Percentiles rank a stretch among this genome's conserved stretches.
Evolutionary conservation across 331 rosid genomes (phyloP).

Genomic region (Acacia pycnantha): DNA sequence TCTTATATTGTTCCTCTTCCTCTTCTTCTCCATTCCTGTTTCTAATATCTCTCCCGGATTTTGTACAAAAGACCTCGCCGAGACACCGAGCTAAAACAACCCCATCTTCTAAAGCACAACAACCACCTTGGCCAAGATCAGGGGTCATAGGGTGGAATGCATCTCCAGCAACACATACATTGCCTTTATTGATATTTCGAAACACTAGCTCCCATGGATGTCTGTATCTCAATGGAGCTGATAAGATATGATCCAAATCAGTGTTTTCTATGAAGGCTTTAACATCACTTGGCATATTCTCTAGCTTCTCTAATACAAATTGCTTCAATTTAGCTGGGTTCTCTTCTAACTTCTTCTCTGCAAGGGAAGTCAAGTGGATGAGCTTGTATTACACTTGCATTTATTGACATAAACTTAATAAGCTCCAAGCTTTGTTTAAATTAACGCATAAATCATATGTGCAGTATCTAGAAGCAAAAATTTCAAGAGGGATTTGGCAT

Average conservation of each 20-base stretch:
- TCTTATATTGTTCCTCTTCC: slow-evolving; percentile 23
- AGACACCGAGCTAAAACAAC: slow-evolving; percentile 57
- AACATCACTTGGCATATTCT: background rate
- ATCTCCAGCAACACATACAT: slow-evolving; percentile 58
- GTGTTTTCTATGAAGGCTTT: background rate
- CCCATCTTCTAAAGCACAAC: slow-evolving; percentile 62
- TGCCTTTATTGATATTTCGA: slow-evolving; percentile 46
- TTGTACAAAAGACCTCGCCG: slow-evolving; percentile 29
- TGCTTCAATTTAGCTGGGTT: slow-evolving; percentile 41
- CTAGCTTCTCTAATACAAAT: background rate
- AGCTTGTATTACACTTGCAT: background rate
- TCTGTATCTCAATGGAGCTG: slow-evolving; percentile 42
- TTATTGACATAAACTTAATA: background rate
- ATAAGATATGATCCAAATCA: slow-evolving; percentile 7
- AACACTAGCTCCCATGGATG: slow-evolving; percentile 59
- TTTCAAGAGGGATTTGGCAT: background rate
- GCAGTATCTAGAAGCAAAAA: background rate
- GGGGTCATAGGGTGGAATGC: slow-evolving; percentile 68
- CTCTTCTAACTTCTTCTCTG: slow-evolving; percentile 43
- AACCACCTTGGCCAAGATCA: slow-evolving; percentile 64
- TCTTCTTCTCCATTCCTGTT: background rate
- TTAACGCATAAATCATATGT: background rate
- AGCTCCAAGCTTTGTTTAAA: background rate
- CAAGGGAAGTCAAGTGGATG: background rate
- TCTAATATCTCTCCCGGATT: background rate